A percentile compares a stretch with the other conserved stretches of the same genome.
Evolutionary conservation across 1,284 basidiomycete genomes (phyloP).

Genomic region (Apiotrichum montevideense): DNA sequence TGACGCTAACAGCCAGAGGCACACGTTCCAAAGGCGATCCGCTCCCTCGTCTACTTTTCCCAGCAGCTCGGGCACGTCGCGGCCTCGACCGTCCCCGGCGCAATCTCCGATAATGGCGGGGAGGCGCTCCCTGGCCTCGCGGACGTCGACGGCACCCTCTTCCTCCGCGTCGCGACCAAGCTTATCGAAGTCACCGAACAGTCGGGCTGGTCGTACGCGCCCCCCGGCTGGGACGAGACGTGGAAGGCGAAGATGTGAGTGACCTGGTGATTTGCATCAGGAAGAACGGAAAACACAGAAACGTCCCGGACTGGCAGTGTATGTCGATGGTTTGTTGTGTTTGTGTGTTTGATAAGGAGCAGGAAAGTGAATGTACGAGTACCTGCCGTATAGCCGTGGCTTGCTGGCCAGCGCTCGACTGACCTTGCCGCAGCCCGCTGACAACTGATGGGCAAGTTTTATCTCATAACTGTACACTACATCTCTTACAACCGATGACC

Average conservation of each 20-base stretch:
- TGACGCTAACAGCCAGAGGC: constrained; percentile 52
- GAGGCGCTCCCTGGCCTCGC: constrained; percentile 47
- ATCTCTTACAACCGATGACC: no score
- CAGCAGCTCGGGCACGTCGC: constrained; percentile 52
- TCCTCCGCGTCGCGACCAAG: constrained; percentile 59
- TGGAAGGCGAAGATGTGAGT: constrained; percentile 48
- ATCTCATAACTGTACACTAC: no score
- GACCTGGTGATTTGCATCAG: no score
- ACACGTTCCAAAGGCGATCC: constrained; percentile 59
- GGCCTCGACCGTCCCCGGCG: constrained; percentile 51
- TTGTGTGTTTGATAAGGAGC: no score
- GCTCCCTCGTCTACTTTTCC: constrained; percentile 55
- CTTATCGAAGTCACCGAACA: constrained; percentile 54
- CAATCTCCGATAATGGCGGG: constrained; percentile 32
- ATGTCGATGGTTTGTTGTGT: no score
- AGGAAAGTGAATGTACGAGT: no score
- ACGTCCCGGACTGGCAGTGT: no score
- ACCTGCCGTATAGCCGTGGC: no score
- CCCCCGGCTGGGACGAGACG: constrained; percentile 62
- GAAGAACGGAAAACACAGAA: no score
- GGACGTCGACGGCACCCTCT: constrained; percentile 57
- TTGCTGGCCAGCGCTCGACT: no score
- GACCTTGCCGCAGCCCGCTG: no score
- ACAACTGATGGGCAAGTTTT: no score
- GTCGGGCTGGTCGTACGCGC: constrained; percentile 56